A percentile compares a stretch with the other conserved stretches of the same genome.
phyloP scores from a whole-genome alignment of 75 land plant species.

The Azolla pinnata region DNA sequence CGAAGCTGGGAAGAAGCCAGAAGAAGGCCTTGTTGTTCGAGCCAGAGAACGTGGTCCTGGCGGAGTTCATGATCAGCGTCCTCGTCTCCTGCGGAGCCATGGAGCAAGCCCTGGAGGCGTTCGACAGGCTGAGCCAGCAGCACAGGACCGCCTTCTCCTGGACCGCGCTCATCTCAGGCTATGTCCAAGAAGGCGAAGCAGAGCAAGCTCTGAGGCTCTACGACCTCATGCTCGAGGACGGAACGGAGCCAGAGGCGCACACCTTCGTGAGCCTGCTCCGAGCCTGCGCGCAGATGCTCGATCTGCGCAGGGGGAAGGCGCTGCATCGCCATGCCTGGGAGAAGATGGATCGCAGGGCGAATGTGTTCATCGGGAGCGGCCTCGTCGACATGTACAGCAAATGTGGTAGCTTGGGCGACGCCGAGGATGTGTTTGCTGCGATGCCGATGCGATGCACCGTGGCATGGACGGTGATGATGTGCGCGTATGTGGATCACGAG shows the following conservation, averaged over 20 bases:
- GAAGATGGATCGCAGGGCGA: constrained; percentile 21
- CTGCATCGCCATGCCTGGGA: constrained; percentile 27
- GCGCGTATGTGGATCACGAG: constrained; percentile 15
- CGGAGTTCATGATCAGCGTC: not conserved
- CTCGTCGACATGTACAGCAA: constrained; percentile 38
- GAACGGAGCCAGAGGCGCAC: constrained; percentile 21
- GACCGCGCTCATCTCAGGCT: constrained; percentile 34
- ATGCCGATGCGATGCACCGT: constrained; percentile 30
- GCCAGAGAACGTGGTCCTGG: not conserved
- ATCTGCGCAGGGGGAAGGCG: constrained; percentile 15
- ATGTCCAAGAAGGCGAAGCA: constrained; percentile 19
- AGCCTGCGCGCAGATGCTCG: constrained; percentile 26
- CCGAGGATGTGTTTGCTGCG: constrained; percentile 26
- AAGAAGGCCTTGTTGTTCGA: not conserved
- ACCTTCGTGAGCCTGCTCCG: constrained; percentile 30
- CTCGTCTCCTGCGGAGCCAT: not conserved
- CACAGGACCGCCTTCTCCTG: constrained; percentile 30
- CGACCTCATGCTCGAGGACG: constrained; percentile 11
- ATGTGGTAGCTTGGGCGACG: constrained; percentile 31
- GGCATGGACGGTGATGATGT: constrained; percentile 36
- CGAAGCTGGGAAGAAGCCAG: not conserved
- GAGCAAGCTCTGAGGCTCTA: constrained; percentile 26
- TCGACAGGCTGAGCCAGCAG: constrained; percentile 7
- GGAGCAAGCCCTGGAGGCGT: not conserved
- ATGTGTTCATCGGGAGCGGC: constrained; percentile 40